These are phyloP conservation scores for Pseudoscleropodium purum DNA, from an alignment of 225 moss, liverwort and hornwort species.

Conservation along the genomic window DNA sequence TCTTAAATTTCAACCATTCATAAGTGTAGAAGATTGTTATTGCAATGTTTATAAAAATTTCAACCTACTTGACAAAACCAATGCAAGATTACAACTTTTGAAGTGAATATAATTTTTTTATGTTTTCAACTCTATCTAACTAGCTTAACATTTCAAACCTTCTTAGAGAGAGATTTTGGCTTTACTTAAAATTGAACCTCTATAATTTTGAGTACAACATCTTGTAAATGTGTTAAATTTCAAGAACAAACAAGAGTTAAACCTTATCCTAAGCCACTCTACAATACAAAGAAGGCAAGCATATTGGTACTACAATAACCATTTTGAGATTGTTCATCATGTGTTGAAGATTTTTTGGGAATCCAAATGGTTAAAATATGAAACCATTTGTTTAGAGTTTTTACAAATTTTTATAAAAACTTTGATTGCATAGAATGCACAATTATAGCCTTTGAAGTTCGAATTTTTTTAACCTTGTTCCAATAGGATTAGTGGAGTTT, in stretches of 20 bases:
- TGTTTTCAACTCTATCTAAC: neutral
- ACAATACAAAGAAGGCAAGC: neutral
- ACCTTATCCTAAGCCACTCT: neutral
- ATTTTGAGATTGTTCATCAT: neutral
- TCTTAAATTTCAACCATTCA: too few species aligned
- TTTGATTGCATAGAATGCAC: rapidly evolving
- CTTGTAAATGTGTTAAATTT: neutral
- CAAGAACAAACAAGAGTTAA: neutral
- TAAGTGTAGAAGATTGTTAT: neutral
- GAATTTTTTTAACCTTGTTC: neutral
- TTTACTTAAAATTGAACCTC: neutral
- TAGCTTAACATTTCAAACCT: neutral
- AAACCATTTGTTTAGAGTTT: neutral
- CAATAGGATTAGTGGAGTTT: neutral
- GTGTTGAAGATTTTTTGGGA: neutral
- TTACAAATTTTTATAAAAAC: too few species aligned
- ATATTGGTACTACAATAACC: neutral
- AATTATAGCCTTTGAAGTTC: neutral
- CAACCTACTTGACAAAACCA: rapidly evolving
- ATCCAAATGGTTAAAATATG: neutral
- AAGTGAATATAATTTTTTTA: neutral
- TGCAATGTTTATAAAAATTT: neutral
- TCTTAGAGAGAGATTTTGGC: neutral
- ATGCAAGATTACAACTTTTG: neutral
- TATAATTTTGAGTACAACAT: neutral